A percentile compares a stretch with the other conserved stretches of the same genome.
These are phyloP conservation scores for Acanthamoeba healyi DNA, from an alignment of 208 protist species.

Conservation along the genomic window DNA sequence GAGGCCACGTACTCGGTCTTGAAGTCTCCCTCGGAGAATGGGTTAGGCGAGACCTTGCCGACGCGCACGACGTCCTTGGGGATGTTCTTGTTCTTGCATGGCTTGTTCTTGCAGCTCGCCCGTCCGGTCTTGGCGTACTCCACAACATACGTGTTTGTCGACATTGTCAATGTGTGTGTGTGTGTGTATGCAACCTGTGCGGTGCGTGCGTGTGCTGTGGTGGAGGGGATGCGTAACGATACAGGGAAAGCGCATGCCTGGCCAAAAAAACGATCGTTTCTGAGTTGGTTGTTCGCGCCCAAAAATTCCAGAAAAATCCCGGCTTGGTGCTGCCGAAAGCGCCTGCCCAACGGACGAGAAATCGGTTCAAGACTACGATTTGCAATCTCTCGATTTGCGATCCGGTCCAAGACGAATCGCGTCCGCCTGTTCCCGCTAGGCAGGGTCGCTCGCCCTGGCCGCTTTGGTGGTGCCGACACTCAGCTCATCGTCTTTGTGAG, in stretches of 20 bases:
- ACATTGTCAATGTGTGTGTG: too few species aligned
- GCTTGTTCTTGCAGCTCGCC: conserved; percentile 19
- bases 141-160: conserved; percentile 1
- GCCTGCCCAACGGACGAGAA: too few species aligned
- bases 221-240: neutral
- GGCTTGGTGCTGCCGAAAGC: neutral
- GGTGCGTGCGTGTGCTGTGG: neutral
- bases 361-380: too few species aligned
- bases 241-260: too few species aligned
- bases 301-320: neutral
- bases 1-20: neutral
- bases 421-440: neutral
- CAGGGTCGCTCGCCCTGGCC: too few species aligned
- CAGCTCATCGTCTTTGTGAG: too few species aligned
- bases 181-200: too few species aligned
- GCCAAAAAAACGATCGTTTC: too few species aligned
- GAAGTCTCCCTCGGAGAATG: neutral
- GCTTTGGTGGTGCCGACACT: too few species aligned
- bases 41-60: neutral
- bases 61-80: neutral
- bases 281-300: too few species aligned
- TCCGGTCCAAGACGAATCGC: neutral
- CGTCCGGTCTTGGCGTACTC: conserved; percentile 19
- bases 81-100: conserved; percentile 37
- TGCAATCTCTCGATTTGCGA: too few species aligned